Evolutionary conservation across 352 stramenopile species (phyloP), one percentile per base, ranked within the genome.

Genomic region (Globisporangium echinulatum): DNA sequence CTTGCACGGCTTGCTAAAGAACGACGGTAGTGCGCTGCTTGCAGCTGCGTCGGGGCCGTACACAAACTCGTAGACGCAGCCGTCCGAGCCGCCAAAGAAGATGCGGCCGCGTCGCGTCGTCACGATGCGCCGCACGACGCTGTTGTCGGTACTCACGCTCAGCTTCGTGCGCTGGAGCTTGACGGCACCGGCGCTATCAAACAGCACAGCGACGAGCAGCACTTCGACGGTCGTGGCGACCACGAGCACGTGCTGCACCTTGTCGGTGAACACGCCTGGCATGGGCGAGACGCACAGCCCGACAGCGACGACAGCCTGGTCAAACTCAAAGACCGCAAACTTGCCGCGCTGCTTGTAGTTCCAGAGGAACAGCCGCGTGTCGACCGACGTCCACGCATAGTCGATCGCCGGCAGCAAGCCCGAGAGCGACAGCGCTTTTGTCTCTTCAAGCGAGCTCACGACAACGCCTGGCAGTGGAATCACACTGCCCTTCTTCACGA

Each of bases 61-160:
- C 17, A 93, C 50, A 13, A 96, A 82, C 79, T 98, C 96, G 70
- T 98, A 98, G 9, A 99, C 62, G 56, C 85, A 87, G 55, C 96
- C 96, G 72, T 99, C 96, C 54, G 91, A 96, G 33, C 96, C 96
- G 25, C 92, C 96, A 69, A 99, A 95, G 69, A 99, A 99, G 64
- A 99, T 94, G 39, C 96, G 80, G 5, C 96, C 96, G 42, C 68
- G 74, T 37, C 73, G 71, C 37, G 90, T 96, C 0, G 88, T 91
- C 33, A 77, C 75, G 57, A 99, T 94, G 40, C 84, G 88, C 7
- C 94, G 78, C 52, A 98, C 92, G 7, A 96, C 89, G 52, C 97
- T 88, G 63, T 93, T 94, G 75, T 99, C 96, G 5, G 95, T 98
- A 38, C 85, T 95, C 9, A 98, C 74, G 46, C 82, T 88, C 46